Percentiles rank a stretch among this genome's conserved stretches.
These are phyloP conservation scores for Candida vaughaniae DNA, from an alignment of 805 yeast genomes.

Conservation along the genomic window DNA sequence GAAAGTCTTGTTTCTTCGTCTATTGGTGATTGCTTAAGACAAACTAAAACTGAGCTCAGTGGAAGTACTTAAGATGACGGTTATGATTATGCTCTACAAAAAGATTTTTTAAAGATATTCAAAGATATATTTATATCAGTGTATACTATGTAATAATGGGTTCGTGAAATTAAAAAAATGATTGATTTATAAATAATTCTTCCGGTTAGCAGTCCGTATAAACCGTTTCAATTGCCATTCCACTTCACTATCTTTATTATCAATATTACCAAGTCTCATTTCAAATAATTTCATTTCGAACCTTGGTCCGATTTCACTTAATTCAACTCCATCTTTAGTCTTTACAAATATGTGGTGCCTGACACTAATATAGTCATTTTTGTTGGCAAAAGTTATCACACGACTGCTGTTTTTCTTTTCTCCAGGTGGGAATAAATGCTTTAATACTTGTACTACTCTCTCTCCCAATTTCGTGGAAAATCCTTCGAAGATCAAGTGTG, in stretches of 20 bases:
- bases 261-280: conserved; percentile 83
- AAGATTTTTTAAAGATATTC: neutral
- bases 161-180: conserved; percentile 4
- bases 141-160: conserved; percentile 11
- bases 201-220: conserved; percentile 92
- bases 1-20: conserved; percentile 39
- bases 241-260: conserved; percentile 94
- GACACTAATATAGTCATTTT: conserved; percentile 88
- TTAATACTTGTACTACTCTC: conserved; percentile 74
- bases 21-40: conserved; percentile 41
- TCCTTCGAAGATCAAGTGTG: conserved; percentile 91
- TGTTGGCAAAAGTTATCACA: conserved; percentile 89
- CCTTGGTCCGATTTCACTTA: conserved; percentile 98
- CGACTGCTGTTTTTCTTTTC: conserved; percentile 85
- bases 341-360: conserved; percentile 93
- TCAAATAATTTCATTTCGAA: conserved; percentile 95
- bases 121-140: conserved; percentile 9
- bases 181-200: conserved; percentile 63
- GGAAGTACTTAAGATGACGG: conserved; percentile 5
- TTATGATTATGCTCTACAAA: neutral
- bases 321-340: conserved; percentile 83
- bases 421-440: conserved; percentile 96
- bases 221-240: conserved; percentile 96
- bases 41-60: conserved; percentile 37
- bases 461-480: conserved; percentile 79